Conservation (phyloP, 2,329 filamentous ascomycete species). For the Trichophyton mentagrophytes region DNA sequence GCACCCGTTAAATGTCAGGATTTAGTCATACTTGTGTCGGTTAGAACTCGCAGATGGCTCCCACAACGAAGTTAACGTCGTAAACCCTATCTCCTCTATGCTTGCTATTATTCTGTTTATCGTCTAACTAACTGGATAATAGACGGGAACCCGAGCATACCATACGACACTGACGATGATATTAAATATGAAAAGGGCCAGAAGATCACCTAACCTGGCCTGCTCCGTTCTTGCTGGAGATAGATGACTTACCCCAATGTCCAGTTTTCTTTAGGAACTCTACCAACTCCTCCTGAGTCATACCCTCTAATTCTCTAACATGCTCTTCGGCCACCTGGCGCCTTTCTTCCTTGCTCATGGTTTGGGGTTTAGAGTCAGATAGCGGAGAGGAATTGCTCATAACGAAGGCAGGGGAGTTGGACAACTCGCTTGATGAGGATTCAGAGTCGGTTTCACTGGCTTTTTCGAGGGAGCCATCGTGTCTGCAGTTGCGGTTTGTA, state of each 20-base stretch:
- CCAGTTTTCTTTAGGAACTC: neutral
- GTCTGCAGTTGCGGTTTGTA: neutral
- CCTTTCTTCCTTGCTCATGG: neutral
- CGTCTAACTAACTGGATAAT: neutral
- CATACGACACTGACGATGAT: conserved; percentile 56
- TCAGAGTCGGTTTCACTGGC: neutral
- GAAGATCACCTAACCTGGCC: neutral
- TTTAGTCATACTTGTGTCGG: too few species aligned
- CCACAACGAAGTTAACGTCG: neutral
- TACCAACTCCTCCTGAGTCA: neutral
- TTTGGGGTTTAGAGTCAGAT: neutral
- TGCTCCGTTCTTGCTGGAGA: neutral
- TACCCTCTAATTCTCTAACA: neutral
- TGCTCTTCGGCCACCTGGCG: neutral
- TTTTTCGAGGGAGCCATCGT: neutral
- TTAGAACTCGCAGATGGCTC: too few species aligned
- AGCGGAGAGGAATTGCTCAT: neutral
- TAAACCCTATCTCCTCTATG: neutral
- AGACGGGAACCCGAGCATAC: neutral
- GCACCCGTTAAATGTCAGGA: too few species aligned
- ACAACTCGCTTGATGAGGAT: neutral
- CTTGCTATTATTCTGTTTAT: neutral
- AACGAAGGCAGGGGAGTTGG: neutral
- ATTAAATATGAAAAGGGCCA: conserved; percentile 15
- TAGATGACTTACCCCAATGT: neutral